phyloP scores from a whole-genome alignment of 305 asterid genomes.

The Petunia hybrid region DNA sequence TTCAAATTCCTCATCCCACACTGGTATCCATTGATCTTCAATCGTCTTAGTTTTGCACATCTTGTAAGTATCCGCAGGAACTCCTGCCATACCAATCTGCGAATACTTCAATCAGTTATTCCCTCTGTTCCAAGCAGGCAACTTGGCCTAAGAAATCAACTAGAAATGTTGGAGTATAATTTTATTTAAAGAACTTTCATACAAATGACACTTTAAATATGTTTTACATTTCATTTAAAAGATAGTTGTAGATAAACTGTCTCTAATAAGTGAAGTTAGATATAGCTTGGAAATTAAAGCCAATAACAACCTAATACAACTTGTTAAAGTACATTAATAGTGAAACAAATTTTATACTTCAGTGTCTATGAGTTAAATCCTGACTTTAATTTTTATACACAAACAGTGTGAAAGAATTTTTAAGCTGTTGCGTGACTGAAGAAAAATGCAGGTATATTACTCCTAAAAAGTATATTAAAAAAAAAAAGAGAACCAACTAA shows the following conservation, averaged over 20 bases:
- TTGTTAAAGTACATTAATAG: not conserved
- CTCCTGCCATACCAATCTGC: conserved; percentile 34
- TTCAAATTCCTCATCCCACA: conserved; percentile 35
- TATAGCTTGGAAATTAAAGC: no score
- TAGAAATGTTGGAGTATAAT: not conserved
- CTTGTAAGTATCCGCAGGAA: not conserved
- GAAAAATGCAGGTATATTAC: not conserved
- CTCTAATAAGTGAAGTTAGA: no score
- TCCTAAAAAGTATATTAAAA: not conserved
- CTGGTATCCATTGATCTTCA: conserved; percentile 38
- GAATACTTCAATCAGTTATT: not conserved
- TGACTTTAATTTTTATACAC: not conserved
- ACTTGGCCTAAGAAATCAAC: not conserved
- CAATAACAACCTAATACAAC: no score
- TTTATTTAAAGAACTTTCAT: not conserved
- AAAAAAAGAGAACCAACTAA: not conserved
- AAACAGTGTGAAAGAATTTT: no score
- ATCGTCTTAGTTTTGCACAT: conserved; percentile 4
- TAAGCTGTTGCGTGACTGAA: no score
- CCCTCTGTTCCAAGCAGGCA: not conserved
- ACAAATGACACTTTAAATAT: not conserved
- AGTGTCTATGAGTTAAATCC: not conserved
- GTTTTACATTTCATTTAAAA: no score
- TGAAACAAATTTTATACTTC: not conserved
- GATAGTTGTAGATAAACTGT: no score